Base-by-base conservation (phyloP, 2,329 filamentous ascomycete genomes). In the Exophiala bonariae region DNA sequence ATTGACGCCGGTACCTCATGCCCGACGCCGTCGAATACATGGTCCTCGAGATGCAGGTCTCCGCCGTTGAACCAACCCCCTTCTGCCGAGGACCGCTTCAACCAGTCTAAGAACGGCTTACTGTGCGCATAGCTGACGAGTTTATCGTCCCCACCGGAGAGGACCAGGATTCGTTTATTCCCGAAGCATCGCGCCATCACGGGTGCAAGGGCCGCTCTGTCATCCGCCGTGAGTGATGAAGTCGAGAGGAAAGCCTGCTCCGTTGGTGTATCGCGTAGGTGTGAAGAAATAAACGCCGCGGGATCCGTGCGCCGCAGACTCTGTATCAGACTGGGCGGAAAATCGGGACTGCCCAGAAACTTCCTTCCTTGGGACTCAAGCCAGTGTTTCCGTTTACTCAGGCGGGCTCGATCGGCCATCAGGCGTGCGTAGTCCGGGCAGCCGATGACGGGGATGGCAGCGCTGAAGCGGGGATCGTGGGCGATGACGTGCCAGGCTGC, bases 351-450 rank as follows among this genome's bases (percentile, higher is more conserved):
- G 2, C 89, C 89, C 1, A 95, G 62, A 61, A 97, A 95, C 0
- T 76, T 68, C 0, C 73, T 66, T 0, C 83, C 84, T 0, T 76
- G 74, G 0, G 77, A 74, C 13, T 79, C 71, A 10, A 76, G 74
- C 2, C 72, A 65, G 0, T 77, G 79, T 68, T 79, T 89, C 9
- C 86, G 72, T 60, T 85, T 88, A 0, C 85, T 86, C 30, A 84
- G 73, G 4, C 80, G 74, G 1, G 92, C 92, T 9, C 93, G 87
- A 59, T 92, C 84, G 7, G 74, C 76, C 82, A 97, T 86, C 13
- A 97, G 73, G 65, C 87, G 76, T 54, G 84, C 81, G 60, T 88
- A 96, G 67, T 99, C 92, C 1, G 91, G 89, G 66, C 90, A 96
- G 1, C 92, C 93, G 43, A 97, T 87, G 18, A 96, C 78, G 2